Conservation (phyloP, 169 alveolate species). For the Cardiosporidium cionae region DNA sequence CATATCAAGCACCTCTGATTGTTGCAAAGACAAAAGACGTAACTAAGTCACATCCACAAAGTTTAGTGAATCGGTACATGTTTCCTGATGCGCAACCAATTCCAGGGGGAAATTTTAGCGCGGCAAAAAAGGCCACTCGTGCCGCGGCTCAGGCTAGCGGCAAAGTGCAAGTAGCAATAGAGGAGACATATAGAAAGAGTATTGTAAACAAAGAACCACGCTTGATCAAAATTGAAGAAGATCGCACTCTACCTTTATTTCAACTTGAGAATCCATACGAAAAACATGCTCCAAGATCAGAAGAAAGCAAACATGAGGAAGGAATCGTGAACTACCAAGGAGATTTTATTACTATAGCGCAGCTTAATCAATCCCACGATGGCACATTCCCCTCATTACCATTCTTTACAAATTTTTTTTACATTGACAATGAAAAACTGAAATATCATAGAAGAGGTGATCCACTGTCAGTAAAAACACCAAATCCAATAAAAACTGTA, state of each 20-base stretch:
- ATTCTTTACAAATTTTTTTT: slow-evolving; percentile 25
- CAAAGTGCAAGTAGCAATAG: not conserved
- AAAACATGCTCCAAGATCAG: not conserved
- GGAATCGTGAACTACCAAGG: slow-evolving; percentile 9
- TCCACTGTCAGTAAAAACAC: not conserved
- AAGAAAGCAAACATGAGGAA: not conserved
- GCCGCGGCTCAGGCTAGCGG: not conserved
- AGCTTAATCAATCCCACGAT: slow-evolving; percentile 19
- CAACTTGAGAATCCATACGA: not conserved
- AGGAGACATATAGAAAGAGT: not conserved
- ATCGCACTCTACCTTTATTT: not conserved
- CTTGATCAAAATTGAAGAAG: not conserved
- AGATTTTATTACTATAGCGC: slow-evolving; percentile 25
- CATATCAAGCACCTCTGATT: no score
- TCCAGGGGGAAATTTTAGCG: not conserved
- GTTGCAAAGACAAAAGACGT: not conserved
- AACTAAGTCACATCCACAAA: not conserved
- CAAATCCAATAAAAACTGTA: not conserved
- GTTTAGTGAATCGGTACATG: not conserved
- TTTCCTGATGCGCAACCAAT: not conserved
- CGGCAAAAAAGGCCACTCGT: not conserved
- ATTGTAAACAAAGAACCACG: no score
- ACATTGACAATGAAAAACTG: slow-evolving; percentile 25
- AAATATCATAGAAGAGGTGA: not conserved
- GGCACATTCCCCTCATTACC: slow-evolving; percentile 29